Conservation (phyloP, 2,329 filamentous ascomycete species). For the Acrodontium crateriforme region DNA sequence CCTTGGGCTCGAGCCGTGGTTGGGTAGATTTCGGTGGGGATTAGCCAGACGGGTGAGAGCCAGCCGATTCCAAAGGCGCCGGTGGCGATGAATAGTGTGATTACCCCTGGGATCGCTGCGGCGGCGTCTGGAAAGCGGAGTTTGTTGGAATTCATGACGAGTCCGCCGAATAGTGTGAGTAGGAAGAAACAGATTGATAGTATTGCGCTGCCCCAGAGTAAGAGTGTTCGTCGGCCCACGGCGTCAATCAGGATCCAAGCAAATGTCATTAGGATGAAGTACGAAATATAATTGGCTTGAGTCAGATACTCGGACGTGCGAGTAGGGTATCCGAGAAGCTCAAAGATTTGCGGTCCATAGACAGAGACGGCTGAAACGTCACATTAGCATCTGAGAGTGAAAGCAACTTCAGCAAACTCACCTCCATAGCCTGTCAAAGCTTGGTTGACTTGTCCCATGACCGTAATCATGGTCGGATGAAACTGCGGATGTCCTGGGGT, state of each 20-base stretch:
- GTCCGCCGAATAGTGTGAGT: conserved; percentile 37
- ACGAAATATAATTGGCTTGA: conserved; percentile 46
- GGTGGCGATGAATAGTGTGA: conserved; percentile 43
- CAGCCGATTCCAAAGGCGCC: conserved; percentile 48
- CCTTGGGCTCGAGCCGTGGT: conserved; percentile 41
- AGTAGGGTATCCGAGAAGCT: conserved; percentile 43
- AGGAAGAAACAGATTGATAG: conserved; percentile 38
- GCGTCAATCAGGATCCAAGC: conserved; percentile 47
- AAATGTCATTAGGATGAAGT: conserved; percentile 47
- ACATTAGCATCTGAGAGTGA: conserved; percentile 4
- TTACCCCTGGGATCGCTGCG: conserved; percentile 37
- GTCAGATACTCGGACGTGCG: conserved; percentile 42
- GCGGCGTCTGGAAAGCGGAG: conserved; percentile 27
- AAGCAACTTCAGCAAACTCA: no score
- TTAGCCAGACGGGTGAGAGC: conserved; percentile 46
- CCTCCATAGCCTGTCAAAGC: conserved; percentile 35
- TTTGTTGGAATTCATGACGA: conserved; percentile 28
- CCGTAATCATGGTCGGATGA: conserved; percentile 45
- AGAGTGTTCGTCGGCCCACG: conserved; percentile 39
- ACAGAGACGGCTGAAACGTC: conserved; percentile 39
- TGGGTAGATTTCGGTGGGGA: conserved; percentile 45
- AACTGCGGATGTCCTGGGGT: conserved; percentile 41
- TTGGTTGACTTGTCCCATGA: conserved; percentile 52
- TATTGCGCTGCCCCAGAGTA: conserved; percentile 38
- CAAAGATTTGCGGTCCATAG: conserved; percentile 51